Evolutionary conservation across 805 yeast species (phyloP).

Genomic region (Kregervanrija pseudodelftensis): DNA sequence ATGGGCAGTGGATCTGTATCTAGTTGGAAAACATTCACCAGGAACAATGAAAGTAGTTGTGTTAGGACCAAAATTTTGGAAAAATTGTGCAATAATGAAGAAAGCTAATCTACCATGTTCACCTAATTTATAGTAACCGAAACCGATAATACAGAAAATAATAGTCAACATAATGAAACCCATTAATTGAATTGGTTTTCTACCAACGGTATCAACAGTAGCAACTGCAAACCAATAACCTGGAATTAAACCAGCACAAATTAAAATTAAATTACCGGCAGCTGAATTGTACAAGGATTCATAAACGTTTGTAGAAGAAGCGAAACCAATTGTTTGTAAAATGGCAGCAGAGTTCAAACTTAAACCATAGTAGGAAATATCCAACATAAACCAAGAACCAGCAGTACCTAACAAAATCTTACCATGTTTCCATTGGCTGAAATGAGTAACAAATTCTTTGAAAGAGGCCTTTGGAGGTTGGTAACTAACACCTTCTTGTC

Average conservation of each 20-base stretch:
- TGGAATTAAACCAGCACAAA: conserved; percentile 93
- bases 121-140: conserved; percentile 66
- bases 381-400: conserved; percentile 85
- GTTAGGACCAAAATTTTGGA: conserved; percentile 91
- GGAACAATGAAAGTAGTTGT: conserved; percentile 87
- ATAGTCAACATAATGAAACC: conserved; percentile 64
- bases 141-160: conserved; percentile 75
- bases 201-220: conserved; percentile 72
- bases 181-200: conserved; percentile 77
- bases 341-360: conserved; percentile 77
- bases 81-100: conserved; percentile 76
- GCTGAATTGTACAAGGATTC: conserved; percentile 64
- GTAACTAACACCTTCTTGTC: conserved; percentile 24
- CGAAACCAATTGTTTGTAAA: conserved; percentile 77
- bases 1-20: conserved; percentile 93
- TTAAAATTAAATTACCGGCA: conserved; percentile 87
- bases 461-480: conserved; percentile 79
- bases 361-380: conserved; percentile 86
- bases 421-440: conserved; percentile 80
- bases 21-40: conserved; percentile 89
- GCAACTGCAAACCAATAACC: conserved; percentile 88
- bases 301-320: conserved; percentile 66
- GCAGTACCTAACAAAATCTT: conserved; percentile 84
- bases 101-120: conserved; percentile 66
- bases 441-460: conserved; percentile 64